A percentile compares a stretch with the other conserved stretches of the same genome.
phyloP scores from a whole-genome alignment of 768 basidiomycete genomes.

The Mycena maculata region DNA sequence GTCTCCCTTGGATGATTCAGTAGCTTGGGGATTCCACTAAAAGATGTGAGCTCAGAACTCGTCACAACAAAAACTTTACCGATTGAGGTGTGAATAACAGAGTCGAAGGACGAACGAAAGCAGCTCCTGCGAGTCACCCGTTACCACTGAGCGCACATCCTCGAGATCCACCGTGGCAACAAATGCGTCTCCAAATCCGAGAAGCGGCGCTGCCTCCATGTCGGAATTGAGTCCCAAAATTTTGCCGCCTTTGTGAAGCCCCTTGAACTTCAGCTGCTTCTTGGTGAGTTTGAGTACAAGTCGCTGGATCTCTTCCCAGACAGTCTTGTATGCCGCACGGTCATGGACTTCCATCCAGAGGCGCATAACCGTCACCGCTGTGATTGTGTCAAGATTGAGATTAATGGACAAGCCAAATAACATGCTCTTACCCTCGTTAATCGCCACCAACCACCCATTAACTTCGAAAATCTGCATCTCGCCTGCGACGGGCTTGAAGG shows the following conservation, averaged over 20 bases:
- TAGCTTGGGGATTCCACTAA: slow-evolving; percentile 16
- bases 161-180: slow-evolving; percentile 12
- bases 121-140: not conserved
- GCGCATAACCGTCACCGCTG: slow-evolving; percentile 27
- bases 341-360: slow-evolving; percentile 29
- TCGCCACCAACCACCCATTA: slow-evolving; percentile 18
- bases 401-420: not conserved
- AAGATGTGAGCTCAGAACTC: not conserved
- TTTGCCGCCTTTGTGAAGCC: slow-evolving; percentile 21
- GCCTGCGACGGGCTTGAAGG: slow-evolving; percentile 21
- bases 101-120: slow-evolving; percentile 16
- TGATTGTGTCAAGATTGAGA: not conserved
- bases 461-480: slow-evolving; percentile 28
- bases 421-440: slow-evolving; percentile 20
- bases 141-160: not conserved
- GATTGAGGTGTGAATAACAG: slow-evolving; percentile 21
- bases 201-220: slow-evolving; percentile 28
- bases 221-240: slow-evolving; percentile 25
- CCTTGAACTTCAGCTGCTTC: slow-evolving; percentile 11
- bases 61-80: not conserved
- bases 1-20: not conserved
- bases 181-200: slow-evolving; percentile 26
- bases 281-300: slow-evolving; percentile 20
- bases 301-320: slow-evolving; percentile 26
- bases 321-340: slow-evolving; percentile 2